Conservation (phyloP, 1,284 basidiomycete genomes). For the Chiua sp. region DNA sequence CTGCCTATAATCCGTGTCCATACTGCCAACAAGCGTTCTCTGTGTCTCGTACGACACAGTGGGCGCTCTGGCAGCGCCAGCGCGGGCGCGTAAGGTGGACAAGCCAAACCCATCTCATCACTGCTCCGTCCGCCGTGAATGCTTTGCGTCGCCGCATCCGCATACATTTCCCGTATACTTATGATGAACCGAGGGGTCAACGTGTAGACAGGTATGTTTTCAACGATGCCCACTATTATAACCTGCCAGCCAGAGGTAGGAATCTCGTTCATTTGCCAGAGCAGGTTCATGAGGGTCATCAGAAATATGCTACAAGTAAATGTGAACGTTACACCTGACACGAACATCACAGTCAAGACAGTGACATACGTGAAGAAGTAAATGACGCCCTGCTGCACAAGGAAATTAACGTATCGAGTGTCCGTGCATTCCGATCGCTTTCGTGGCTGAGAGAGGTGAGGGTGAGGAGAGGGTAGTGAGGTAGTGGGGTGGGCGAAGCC, state of each 20-base stretch:
- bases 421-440: too few species aligned
- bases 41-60: not conserved
- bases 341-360: not conserved
- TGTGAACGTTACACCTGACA: not conserved
- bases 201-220: not conserved
- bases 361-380: slow-evolving; percentile 4
- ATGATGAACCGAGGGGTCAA: not conserved
- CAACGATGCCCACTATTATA: not conserved
- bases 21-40: not conserved
- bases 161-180: not conserved
- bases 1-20: not conserved
- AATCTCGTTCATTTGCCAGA: not conserved
- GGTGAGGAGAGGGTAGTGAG: too few species aligned
- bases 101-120: not conserved
- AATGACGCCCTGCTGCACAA: not conserved
- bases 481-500: too few species aligned
- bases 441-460: too few species aligned
- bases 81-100: not conserved
- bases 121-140: not conserved
- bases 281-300: not conserved
- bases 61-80: not conserved
- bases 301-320: not conserved
- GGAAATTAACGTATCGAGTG: not conserved
- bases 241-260: not conserved
- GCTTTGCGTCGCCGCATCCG: not conserved